A percentile compares a stretch with the other conserved stretches of the same genome.
phyloP scores from a whole-genome alignment of 441 rosid species.

The Erodium chrysanthum region DNA sequence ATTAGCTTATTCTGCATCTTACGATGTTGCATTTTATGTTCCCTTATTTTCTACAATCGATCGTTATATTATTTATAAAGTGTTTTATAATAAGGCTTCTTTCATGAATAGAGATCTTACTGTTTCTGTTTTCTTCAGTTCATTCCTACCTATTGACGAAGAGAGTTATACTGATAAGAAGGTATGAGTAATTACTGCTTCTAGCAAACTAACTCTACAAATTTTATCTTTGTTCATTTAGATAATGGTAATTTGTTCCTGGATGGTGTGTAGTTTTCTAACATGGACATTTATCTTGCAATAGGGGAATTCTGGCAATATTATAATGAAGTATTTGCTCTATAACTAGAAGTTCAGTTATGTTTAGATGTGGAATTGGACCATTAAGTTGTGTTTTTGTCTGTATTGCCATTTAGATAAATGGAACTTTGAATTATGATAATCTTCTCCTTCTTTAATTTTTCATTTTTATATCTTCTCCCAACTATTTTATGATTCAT shows the following conservation, averaged over 20 bases:
- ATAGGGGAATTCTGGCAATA: background rate
- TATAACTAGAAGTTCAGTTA: background rate
- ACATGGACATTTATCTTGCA: background rate
- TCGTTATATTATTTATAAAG: background rate
- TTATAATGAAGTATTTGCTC: background rate
- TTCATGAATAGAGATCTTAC: background rate
- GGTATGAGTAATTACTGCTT: background rate
- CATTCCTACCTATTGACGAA: slow-evolving; percentile 2
- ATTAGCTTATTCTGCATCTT: background rate
- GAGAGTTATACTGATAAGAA: background rate
- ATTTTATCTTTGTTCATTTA: background rate
- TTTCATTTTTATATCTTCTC: background rate
- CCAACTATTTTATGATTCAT: background rate
- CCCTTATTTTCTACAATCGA: background rate
- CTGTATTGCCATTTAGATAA: background rate
- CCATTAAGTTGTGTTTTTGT: background rate
- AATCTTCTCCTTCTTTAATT: background rate
- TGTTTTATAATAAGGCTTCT: background rate
- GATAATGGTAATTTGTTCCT: background rate
- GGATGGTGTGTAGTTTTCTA: background rate
- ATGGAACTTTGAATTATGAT: background rate
- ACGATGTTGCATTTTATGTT: background rate
- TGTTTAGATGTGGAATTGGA: background rate
- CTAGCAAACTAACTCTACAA: background rate
- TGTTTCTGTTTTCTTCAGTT: slow-evolving; percentile 7